Base-by-base conservation (phyloP, 306 rosid species). In the Malus orientalis region DNA sequence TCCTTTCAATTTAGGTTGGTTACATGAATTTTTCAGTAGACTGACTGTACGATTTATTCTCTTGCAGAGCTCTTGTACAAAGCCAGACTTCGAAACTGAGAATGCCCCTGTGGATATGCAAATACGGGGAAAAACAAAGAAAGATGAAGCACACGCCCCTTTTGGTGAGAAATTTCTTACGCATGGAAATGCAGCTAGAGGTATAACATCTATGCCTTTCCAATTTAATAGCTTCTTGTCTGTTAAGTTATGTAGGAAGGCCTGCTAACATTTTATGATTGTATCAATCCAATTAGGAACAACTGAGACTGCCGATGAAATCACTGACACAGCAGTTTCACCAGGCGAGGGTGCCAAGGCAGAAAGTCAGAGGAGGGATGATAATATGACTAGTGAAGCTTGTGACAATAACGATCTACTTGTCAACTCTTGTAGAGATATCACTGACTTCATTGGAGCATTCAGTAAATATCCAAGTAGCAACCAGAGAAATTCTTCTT, bases 11-110 rank as follows among this genome's bases (percentile, higher is more conserved):
- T 54, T 81, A 58, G 72, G 61, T 78, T 81, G 81, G 75, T 71
- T 74, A 64, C 71, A 58, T 71, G 74, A 82, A 67, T 68, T 85
- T 87, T 81, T 47, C 72, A 65, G 27, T 77, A 67, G 60, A 70
- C 59, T 42, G 73, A 77, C 82, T 83, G 67, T 33, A 59, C 85
- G 77, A 79, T 88, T 85, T 67, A 77, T 87, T 81, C 64, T 85
- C 84, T 78, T 81, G 88, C 93, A 92, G 98, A 96, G 97, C 88
- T 92, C 99, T 74, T 92, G 91, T 85, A 91, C 98, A 19, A 96
- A 83, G 89, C 97, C 95, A 51, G 97, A 87, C 63, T 74, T 91
- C 74, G 98, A 92, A 76, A 84, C 81, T 80, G 96, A 93, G 83
- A 87, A 87, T 82, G 80, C 79, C 75, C 85, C 67, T 9, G 59